phyloP scores from a whole-genome alignment of 306 rosid genomes.

The Medicago arabica region DNA sequence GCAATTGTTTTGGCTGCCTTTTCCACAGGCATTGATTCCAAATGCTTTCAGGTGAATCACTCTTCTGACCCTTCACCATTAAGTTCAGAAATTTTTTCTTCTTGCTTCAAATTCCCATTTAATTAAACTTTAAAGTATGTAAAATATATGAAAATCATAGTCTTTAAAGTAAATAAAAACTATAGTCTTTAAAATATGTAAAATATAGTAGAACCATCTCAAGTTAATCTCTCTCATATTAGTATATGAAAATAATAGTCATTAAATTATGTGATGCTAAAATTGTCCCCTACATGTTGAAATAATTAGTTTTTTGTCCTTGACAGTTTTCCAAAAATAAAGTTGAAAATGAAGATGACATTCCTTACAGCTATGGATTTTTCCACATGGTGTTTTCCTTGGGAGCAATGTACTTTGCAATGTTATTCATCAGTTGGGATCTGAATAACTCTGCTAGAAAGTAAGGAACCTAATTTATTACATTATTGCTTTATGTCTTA shows the following conservation, averaged over 20 bases:
- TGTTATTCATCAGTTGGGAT: constrained; percentile 95
- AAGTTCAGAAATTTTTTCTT: no score
- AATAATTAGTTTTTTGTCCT: background rate
- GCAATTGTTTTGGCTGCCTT: constrained; percentile 85
- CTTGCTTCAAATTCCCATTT: no score
- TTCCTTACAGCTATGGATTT: constrained; percentile 81
- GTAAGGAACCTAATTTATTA: constrained; percentile 47
- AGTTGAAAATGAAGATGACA: constrained; percentile 61
- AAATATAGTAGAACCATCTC: background rate
- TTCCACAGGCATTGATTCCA: constrained; percentile 90
- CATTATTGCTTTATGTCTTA: constrained; percentile 16
- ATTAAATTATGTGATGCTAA: no score
- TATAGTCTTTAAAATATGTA: no score
- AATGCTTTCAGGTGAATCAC: constrained; percentile 75
- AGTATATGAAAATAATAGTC: no score
- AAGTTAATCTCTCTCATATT: no score
- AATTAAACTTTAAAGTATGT: no score
- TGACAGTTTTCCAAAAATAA: constrained; percentile 64
- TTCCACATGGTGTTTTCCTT: constrained; percentile 84
- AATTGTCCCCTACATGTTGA: background rate
- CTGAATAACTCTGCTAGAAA: constrained; percentile 73
- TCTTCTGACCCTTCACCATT: no score
- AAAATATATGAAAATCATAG: no score
- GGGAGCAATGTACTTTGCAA: constrained; percentile 91
- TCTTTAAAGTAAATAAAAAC: no score